Conservation (phyloP, 805 yeast genomes). For the Yamadazyma philogaea region DNA sequence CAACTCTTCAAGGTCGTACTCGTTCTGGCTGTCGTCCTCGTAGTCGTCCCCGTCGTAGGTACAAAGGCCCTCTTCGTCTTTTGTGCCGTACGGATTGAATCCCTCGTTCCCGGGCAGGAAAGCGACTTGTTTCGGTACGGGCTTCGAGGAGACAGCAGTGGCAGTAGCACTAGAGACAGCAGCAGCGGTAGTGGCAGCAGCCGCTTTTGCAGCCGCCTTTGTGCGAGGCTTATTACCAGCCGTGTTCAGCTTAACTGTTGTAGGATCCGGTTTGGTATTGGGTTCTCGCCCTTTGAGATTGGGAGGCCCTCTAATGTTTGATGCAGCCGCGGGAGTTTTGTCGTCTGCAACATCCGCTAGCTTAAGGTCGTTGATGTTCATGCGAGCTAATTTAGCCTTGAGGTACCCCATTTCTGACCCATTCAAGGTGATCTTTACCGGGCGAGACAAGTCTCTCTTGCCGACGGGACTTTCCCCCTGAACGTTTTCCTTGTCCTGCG, state of each 20-base stretch:
- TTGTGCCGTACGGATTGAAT: slow-evolving; percentile 32
- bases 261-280: background rate
- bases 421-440: background rate
- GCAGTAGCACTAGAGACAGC: too few relatives aligned
- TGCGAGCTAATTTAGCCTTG: slow-evolving; percentile 1
- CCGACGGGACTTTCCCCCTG: background rate
- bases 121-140: background rate
- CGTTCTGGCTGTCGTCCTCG: slow-evolving; percentile 27
- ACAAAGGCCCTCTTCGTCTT: slow-evolving; percentile 40
- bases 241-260: too few relatives aligned
- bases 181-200: too few relatives aligned
- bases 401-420: slow-evolving; percentile 2
- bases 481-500: background rate
- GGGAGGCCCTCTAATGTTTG: background rate
- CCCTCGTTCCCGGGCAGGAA: slow-evolving; percentile 17
- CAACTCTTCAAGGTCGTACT: slow-evolving; percentile 38
- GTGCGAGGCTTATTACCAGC: background rate
- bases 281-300: background rate
- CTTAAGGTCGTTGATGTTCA: background rate
- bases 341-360: background rate
- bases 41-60: slow-evolving; percentile 24
- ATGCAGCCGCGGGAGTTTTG: background rate
- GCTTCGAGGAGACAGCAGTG: background rate
- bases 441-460: background rate
- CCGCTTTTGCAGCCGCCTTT: background rate